These are phyloP conservation scores for Sporobolomyces roseus DNA, from an alignment of 768 basidiomycete species.

Conservation along the genomic window DNA sequence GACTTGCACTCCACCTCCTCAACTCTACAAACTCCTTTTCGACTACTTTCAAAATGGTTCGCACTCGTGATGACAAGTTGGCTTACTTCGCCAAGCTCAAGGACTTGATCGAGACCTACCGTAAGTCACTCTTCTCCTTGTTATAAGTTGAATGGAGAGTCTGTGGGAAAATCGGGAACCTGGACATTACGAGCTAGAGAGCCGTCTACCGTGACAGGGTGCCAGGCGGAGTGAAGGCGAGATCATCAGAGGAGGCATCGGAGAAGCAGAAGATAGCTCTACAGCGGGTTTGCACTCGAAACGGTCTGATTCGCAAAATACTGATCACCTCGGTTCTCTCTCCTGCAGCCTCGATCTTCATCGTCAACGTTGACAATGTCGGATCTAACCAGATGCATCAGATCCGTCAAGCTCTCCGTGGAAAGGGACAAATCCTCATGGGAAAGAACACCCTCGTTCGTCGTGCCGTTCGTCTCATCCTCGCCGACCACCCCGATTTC, in stretches of 20 bases:
- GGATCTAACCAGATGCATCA: slow-evolving; percentile 99
- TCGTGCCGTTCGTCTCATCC: slow-evolving; percentile 87
- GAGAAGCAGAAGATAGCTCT: too few species aligned
- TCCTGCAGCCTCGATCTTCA: slow-evolving; percentile 87
- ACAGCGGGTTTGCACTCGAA: too few species aligned
- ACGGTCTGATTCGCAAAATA: not conserved
- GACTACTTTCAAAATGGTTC: slow-evolving; percentile 39
- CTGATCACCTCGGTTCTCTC: not conserved
- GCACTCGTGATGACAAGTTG: slow-evolving; percentile 41
- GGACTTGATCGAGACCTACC: slow-evolving; percentile 82
- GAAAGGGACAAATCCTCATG: slow-evolving; percentile 95
- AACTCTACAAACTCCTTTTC: slow-evolving; percentile 9
- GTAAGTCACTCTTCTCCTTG: slow-evolving; percentile 55
- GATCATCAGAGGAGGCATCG: too few species aligned
- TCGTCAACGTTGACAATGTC: slow-evolving; percentile 99
- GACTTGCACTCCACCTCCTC: slow-evolving; percentile 31
- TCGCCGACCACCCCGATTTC: slow-evolving; percentile 84
- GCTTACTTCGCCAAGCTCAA: slow-evolving; percentile 75
- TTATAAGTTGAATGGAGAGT: too few species aligned
- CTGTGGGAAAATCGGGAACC: too few species aligned
- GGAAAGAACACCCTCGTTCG: slow-evolving; percentile 99
- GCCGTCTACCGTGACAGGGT: too few species aligned
- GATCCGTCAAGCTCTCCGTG: slow-evolving; percentile 88
- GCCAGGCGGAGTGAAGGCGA: too few species aligned
- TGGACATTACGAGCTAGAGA: too few species aligned